Evolutionary conservation across 768 basidiomycete species (phyloP).

Genomic region (Dentipellis fragilis): DNA sequence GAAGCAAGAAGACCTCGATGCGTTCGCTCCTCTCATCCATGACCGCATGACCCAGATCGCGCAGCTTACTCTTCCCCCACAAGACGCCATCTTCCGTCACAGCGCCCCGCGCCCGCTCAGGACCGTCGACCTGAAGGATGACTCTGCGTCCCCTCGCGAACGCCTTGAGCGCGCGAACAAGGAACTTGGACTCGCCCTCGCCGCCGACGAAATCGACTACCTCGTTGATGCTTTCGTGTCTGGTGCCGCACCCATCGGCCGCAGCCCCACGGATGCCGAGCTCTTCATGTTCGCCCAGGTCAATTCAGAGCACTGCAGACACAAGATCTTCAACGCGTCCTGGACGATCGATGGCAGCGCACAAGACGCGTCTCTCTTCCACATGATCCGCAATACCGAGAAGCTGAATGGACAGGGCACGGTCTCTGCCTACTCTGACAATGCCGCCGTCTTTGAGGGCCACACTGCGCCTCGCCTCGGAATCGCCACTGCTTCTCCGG

Average conservation of each 20-base stretch:
- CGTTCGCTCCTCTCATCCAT: conserved; percentile 65
- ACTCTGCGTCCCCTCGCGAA: conserved; percentile 36
- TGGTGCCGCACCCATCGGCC: conserved; percentile 52
- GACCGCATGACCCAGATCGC: conserved; percentile 96
- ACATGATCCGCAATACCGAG: conserved; percentile 97
- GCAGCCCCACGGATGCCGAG: conserved; percentile 94
- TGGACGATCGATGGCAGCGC: conserved; percentile 79
- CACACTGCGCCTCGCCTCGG: conserved; percentile 67
- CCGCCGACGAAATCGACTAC: conserved; percentile 81
- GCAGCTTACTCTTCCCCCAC: conserved; percentile 45
- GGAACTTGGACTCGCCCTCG: conserved; percentile 82
- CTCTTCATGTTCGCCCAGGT: conserved; percentile 99
- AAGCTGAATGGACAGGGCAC: conserved; percentile 64
- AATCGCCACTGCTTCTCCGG: conserved; percentile 23
- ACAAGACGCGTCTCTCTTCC: conserved; percentile 71
- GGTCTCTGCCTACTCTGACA: conserved; percentile 95
- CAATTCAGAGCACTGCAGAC: conserved; percentile 99
- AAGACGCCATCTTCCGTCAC: conserved; percentile 48
- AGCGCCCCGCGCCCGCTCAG: conserved; percentile 58
- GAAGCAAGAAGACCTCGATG: conserved; percentile 35
- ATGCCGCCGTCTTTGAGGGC: conserved; percentile 90
- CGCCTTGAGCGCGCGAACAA: conserved; percentile 72
- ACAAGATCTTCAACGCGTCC: conserved; percentile 98
- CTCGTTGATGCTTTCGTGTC: conserved; percentile 81
- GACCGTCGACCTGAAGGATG: conserved; percentile 48